Base-by-base conservation (phyloP, 139 green algal genomes). In the Nannochloris sp. region DNA sequence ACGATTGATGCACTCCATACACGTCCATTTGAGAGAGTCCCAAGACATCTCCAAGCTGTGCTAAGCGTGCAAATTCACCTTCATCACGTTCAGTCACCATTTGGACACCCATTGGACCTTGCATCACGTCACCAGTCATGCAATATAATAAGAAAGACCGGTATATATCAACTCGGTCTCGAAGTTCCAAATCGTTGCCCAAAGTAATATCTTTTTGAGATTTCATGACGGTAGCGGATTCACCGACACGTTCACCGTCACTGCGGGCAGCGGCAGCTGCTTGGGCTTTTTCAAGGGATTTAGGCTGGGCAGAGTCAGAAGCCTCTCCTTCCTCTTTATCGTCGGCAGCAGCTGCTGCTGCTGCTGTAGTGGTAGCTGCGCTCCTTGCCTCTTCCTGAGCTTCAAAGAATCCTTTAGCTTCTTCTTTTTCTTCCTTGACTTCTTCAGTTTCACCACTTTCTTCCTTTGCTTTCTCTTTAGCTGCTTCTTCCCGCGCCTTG, bases 121-220 rank as follows among this genome's bases (percentile, higher is more conserved):
- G 77, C 27, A 95, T 78, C 25, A 92, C 85, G 39, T 99, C 89
- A 30, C 92, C 88, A 7, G 70, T 77, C 81, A 93, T 89, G 80
- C 79, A 88, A 74, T 86, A 90, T 65, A 98, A 83, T 30, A 99
- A 83, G 82, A 95, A 99, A 62, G 90, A 90, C 66, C 85, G 83
- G 83, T 99, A 99, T 53, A 97, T 85, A 64, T 96, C 88, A 31
- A 81, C 62, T 15, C 85, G 63, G 65, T 93, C 86, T 13, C 72
- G 53, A 25, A 79, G 25, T 10, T 96, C 88, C 42, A 97, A 68
- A 46, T 95, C 86, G 3, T 92, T 76, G 6, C 51, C 71, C 57
- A 99, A 77, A 2, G 75, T 97, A 75, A 99, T 95, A 57, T 97
- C 93, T 77, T 95, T 96, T 83, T 98, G 92, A 15, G 33, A 76